Evolutionary conservation across 345 rosid genomes (phyloP), one percentile per base, ranked within the genome.

Genomic region (Draba incana): DNA sequence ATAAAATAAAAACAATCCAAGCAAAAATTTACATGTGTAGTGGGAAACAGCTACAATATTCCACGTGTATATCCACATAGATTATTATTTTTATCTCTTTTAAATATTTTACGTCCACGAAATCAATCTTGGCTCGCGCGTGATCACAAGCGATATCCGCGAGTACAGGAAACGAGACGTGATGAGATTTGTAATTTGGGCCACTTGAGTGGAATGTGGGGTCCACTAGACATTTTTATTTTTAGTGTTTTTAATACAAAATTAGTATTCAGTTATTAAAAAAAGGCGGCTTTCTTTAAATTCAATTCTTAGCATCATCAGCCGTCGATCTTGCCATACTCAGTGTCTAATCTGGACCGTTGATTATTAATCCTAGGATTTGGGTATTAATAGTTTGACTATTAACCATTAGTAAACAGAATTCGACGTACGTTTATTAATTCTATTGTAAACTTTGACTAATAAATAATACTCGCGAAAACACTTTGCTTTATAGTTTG

Each of bases 1-100:
- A 6, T 41, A 14, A 54, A 63, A 11, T 12, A 63, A 41, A 6
- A 35, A 35, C 20, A 20, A 35, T 35, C 2, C 4, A 37, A 28
- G 13, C 5, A 41, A 57, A 23, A 16, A 45, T 38, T 31, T 43
- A 60, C 31, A 45, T 12, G 38, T 55, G 11, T 62, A 75, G 61
- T 68, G 78, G 69, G 31, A 75, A 68, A 62, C 78, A 75, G 74
- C 78, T 68, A 12, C 54, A 62, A 48, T 35, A 54, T 68, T 62
- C 74, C 69, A 74, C 73, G 68, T 74, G 68, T 66, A 11, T 20
- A 43, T 1, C 69, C 62, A 68, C 69, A 47, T 68, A 62, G 62
- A 62, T 15, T 47, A 23, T 23, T 75, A 2, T 9, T 15, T 10
- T 28, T 60, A 35, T 35, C 10, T 35, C 39, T 49, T 62, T 13